Evolutionary conservation across 768 basidiomycete genomes (phyloP).

Genomic region (Mycena metata): DNA sequence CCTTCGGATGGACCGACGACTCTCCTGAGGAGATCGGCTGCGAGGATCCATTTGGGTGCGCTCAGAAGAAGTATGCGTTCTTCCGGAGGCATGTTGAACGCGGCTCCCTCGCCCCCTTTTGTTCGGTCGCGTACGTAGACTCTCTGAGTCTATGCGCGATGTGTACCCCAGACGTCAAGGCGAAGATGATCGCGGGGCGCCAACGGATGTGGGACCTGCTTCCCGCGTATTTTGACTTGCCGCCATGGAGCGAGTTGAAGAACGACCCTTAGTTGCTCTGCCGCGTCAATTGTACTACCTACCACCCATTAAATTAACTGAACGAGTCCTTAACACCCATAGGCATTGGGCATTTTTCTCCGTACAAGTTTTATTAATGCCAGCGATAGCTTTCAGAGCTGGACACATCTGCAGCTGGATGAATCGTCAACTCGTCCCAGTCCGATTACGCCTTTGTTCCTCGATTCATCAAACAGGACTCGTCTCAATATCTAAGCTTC

Average conservation of each 20-base stretch:
- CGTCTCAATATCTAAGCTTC: too few species aligned
- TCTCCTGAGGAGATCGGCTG: neutral
- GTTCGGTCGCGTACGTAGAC: conserved; percentile 5
- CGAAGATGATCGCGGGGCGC: conserved; percentile 27
- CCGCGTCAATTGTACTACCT: conserved; percentile 1
- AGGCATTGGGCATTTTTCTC: too few species aligned
- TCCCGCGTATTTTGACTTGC: conserved; percentile 32
- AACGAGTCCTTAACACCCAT: too few species aligned
- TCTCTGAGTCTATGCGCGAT: conserved; percentile 12
- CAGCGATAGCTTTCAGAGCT: too few species aligned
- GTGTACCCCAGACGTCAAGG: conserved; percentile 8
- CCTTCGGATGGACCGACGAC: conserved; percentile 22
- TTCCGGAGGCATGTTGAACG: conserved; percentile 11
- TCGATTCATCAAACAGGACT: too few species aligned
- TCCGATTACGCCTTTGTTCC: too few species aligned
- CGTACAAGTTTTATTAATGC: too few species aligned
- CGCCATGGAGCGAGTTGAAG: conserved; percentile 32
- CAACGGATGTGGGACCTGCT: conserved; percentile 34
- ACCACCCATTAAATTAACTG: too few species aligned
- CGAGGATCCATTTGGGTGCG: neutral
- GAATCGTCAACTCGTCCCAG: too few species aligned
- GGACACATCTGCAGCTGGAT: too few species aligned
- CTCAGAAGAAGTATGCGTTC: conserved; percentile 10
- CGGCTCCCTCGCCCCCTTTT: conserved; percentile 17
- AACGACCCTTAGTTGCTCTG: conserved; percentile 15